These are phyloP conservation scores for Diaporthe sp. DNA, from an alignment of 2,329 filamentous ascomycete genomes.

Conservation along the genomic window DNA sequence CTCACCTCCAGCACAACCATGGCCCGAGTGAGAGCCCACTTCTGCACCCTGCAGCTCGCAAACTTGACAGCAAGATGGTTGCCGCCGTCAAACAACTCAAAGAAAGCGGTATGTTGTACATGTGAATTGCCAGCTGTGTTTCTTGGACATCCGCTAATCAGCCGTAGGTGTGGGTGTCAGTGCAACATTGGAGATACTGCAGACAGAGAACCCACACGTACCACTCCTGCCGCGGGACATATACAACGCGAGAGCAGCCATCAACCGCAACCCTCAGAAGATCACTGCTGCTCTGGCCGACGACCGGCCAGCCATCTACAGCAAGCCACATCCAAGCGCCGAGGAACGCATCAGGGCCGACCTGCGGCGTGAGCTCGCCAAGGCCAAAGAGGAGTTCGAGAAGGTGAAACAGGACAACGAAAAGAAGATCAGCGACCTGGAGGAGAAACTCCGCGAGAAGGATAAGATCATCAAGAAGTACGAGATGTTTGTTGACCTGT, in stretches of 20 bases:
- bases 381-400: slow-evolving; percentile 68
- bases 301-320: slow-evolving; percentile 75
- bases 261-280: slow-evolving; percentile 75
- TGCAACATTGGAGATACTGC: slow-evolving; percentile 76
- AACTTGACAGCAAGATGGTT: slow-evolving; percentile 77
- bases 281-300: slow-evolving; percentile 72
- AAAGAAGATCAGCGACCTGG: slow-evolving; percentile 71
- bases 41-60: slow-evolving; percentile 75
- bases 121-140: background rate
- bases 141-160: slow-evolving; percentile 50
- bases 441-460: slow-evolving; percentile 73
- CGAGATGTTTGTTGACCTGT: slow-evolving; percentile 79
- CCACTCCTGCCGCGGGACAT: slow-evolving; percentile 75
- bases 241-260: slow-evolving; percentile 77
- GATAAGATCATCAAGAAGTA: slow-evolving; percentile 74
- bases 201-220: slow-evolving; percentile 74
- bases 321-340: slow-evolving; percentile 73
- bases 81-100: slow-evolving; percentile 76
- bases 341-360: slow-evolving; percentile 76
- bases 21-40: slow-evolving; percentile 76
- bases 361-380: slow-evolving; percentile 71
- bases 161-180: slow-evolving; percentile 72
- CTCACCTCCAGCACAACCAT: slow-evolving; percentile 74
- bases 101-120: slow-evolving; percentile 69
- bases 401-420: slow-evolving; percentile 69